Evolutionary conservation across 2,329 filamentous ascomycete species (phyloP).

Genomic region (Fusarium chaquense): DNA sequence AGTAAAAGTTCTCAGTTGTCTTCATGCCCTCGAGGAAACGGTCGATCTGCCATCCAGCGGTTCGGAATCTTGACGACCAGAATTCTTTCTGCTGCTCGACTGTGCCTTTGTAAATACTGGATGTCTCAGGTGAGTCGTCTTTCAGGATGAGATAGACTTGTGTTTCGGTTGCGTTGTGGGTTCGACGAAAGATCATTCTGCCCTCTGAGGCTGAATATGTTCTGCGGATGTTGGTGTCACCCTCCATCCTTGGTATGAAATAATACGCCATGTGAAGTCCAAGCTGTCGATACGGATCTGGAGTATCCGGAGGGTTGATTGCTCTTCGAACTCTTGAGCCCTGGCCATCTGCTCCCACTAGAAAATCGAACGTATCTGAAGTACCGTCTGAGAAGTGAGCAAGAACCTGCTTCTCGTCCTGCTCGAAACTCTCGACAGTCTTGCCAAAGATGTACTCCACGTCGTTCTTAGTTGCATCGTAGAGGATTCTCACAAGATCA

Average conservation of each 20-base stretch:
- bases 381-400: constrained; percentile 28
- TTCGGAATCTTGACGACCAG: constrained; percentile 18
- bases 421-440: constrained; percentile 27
- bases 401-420: constrained; percentile 24
- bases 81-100: constrained; percentile 33
- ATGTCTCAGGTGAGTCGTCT: constrained; percentile 8
- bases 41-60: constrained; percentile 24
- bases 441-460: constrained; percentile 18
- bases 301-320: background rate
- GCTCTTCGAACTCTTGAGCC: constrained; percentile 30
- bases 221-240: constrained; percentile 29
- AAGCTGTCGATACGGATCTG: constrained; percentile 38
- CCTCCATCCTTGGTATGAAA: constrained; percentile 27
- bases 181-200: constrained; percentile 35
- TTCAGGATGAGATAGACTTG: constrained; percentile 35
- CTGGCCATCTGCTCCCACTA: constrained; percentile 33
- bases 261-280: constrained; percentile 36
- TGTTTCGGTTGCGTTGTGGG: constrained; percentile 30
- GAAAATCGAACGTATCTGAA: constrained; percentile 22
- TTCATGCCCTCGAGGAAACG: constrained; percentile 32
- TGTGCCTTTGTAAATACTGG: constrained; percentile 18
- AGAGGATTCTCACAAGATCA: constrained; percentile 60
- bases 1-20: constrained; percentile 31
- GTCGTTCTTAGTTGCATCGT: constrained; percentile 38
- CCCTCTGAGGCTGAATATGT: constrained; percentile 17